Conservation (phyloP, 2,329 filamentous ascomycete species). For the Aspergillus ochraceoroseus region DNA sequence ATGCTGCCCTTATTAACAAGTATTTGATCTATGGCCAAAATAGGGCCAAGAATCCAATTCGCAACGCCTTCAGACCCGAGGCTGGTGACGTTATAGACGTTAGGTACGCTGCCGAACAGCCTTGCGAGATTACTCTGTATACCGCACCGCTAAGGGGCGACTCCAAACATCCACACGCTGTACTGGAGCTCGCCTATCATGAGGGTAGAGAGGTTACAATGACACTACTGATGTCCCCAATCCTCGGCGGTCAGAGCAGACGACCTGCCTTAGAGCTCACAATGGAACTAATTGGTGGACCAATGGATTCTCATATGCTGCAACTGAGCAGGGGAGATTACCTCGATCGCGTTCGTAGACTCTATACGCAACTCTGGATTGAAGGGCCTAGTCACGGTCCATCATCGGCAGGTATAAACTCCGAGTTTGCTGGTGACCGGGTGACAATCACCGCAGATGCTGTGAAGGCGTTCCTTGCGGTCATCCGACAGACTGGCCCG, state of each 20-base stretch:
- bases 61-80: background rate
- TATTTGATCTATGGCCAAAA: background rate
- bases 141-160: rapidly evolving
- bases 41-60: background rate
- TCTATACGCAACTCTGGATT: background rate
- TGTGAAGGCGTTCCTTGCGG: background rate
- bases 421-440: background rate
- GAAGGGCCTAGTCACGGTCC: background rate
- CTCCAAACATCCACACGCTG: background rate
- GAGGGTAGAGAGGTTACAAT: background rate
- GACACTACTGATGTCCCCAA: background rate
- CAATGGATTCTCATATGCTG: background rate
- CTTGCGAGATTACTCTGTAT: background rate
- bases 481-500: background rate
- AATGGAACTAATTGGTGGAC: background rate
- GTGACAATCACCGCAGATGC: background rate
- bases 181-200: background rate
- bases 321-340: background rate
- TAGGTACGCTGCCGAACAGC: background rate
- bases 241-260: no score
- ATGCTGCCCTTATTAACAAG: background rate
- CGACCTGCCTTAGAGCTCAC: background rate
- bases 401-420: background rate
- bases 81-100: background rate
- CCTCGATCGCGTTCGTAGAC: background rate